Percentiles rank a stretch among this genome's conserved stretches.
Conservation (phyloP, 768 basidiomycete species). For the Omphalotus guepiniiformis region DNA sequence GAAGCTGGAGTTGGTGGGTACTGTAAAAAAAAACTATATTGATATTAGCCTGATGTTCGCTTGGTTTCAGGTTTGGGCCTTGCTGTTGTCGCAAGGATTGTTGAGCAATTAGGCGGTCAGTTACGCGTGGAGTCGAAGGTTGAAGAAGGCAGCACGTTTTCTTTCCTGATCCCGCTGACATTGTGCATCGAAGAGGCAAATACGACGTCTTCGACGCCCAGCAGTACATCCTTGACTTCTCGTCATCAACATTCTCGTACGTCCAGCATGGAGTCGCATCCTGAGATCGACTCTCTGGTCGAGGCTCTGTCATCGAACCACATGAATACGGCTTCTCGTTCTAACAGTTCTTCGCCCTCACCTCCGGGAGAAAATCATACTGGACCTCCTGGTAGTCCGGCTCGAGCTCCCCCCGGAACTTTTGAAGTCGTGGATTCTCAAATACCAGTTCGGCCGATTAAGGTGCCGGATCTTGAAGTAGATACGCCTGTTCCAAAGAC, state of each 20-base stretch:
- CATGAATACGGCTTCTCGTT: slow-evolving; percentile 8
- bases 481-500: slow-evolving; percentile 9
- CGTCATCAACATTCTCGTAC: neutral
- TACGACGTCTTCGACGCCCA: neutral
- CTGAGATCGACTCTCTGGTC: slow-evolving; percentile 44
- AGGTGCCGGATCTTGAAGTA: slow-evolving; percentile 24
- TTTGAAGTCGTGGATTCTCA: slow-evolving; percentile 24
- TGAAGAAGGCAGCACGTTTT: slow-evolving; percentile 67
- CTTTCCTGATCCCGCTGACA: slow-evolving; percentile 63
- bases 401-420: slow-evolving; percentile 12
- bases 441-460: slow-evolving; percentile 31
- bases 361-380: neutral
- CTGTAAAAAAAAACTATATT: neutral
- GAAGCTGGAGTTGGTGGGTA: slow-evolving; percentile 46
- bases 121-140: slow-evolving; percentile 71
- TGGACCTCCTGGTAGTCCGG: neutral
- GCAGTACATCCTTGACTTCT: slow-evolving; percentile 5
- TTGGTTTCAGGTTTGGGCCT: slow-evolving; percentile 55
- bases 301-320: slow-evolving; percentile 41
- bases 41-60: neutral
- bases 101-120: slow-evolving; percentile 75
- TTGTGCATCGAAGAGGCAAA: slow-evolving; percentile 24
- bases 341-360: neutral
- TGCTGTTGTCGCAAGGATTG: slow-evolving; percentile 77
- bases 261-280: neutral